Evolutionary conservation across 306 rosid species (phyloP), one percentile per base, ranked within the genome.

Genomic region (Pueraria montana): DNA sequence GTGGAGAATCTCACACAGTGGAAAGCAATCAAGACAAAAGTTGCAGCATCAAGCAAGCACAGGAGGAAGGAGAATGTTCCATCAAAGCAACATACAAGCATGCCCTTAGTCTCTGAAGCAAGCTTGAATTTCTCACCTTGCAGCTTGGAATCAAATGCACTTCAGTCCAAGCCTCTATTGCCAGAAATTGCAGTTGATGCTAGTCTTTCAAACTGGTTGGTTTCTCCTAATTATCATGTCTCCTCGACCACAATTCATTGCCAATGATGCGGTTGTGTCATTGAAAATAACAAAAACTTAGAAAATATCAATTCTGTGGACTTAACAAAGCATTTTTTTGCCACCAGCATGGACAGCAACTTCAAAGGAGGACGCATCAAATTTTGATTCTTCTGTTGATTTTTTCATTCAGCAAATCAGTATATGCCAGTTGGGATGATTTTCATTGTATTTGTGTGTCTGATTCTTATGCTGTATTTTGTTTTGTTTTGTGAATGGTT

Each of bases 161-260:
- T 74, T 78, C 87, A 72, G 78, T 84, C 93, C 67, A 90, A 90
- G 83, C 92, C 92, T 70, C 79, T 80, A 21, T 71, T 88, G 87
- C 84, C 89, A 84, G 94, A 94, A 82, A 79, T 87, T 46, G 81
- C 88, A n/a, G 97, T 91, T 77, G 88, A 92, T 77, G 80, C 94
- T 56, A 94, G 96, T 88, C 92, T 96, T 77, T 89, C 99, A 64
- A 91, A 86, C 86, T 96, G 99, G 98, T 46, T 93, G 83, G 21
- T 65, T 80, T 85, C 92, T 74, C 86, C 84, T 18, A 90, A 62
- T 9, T 74, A 58, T 73, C 53, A 48, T 76, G 87, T 72, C 80
- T 79, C 84, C 21, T 68, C 20, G 53, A 74, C 67, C 81, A 68
- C 70, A 61, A 84, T 83, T 71, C 89, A 79, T 73, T 89, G 90